Percentiles rank a stretch among this genome's conserved stretches.
These are phyloP conservation scores for Austroboletus eburneus DNA, from an alignment of 768 basidiomycete species.

Conservation along the genomic window DNA sequence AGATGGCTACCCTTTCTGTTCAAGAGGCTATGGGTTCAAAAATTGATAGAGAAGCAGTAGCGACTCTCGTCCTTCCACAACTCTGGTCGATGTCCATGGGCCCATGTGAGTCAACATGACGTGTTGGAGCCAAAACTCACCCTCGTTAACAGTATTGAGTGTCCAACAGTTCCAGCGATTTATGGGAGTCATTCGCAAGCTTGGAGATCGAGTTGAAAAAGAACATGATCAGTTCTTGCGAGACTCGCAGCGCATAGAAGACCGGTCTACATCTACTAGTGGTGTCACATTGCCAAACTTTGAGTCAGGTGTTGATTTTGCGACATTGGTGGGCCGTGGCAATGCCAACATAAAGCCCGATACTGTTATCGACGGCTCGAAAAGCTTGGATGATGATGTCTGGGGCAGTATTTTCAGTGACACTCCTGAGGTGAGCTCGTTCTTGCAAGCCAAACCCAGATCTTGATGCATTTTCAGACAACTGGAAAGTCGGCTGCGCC, in stretches of 20 bases:
- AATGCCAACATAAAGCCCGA: conserved; percentile 47
- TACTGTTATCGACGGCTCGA: conserved; percentile 32
- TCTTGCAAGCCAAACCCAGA: neutral
- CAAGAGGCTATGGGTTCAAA: conserved; percentile 97
- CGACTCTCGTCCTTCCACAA: conserved; percentile 84
- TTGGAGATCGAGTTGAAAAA: conserved; percentile 82
- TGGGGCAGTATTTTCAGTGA: conserved; percentile 76
- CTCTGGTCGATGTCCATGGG: conserved; percentile 98
- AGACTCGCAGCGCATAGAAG: conserved; percentile 88
- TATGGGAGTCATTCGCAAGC: conserved; percentile 77
- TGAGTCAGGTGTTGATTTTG: conserved; percentile 73
- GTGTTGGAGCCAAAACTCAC: neutral
- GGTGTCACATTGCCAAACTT: conserved; percentile 35
- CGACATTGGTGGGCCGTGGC: conserved; percentile 70
- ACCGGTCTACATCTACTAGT: conserved; percentile 53
- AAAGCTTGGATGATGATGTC: conserved; percentile 75
- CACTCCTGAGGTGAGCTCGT: conserved; percentile 27
- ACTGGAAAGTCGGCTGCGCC: conserved; percentile 13
- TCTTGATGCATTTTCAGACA: conserved; percentile 13
- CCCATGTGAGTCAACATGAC: conserved; percentile 54
- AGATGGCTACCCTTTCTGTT: conserved; percentile 86
- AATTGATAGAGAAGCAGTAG: conserved; percentile 89
- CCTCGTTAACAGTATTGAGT: conserved; percentile 53
- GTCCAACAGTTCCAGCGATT: conserved; percentile 89
- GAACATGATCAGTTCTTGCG: conserved; percentile 92